Evolutionary conservation across 2,329 filamentous ascomycete genomes (phyloP).

Genomic region (Boeremia lycopersici): DNA sequence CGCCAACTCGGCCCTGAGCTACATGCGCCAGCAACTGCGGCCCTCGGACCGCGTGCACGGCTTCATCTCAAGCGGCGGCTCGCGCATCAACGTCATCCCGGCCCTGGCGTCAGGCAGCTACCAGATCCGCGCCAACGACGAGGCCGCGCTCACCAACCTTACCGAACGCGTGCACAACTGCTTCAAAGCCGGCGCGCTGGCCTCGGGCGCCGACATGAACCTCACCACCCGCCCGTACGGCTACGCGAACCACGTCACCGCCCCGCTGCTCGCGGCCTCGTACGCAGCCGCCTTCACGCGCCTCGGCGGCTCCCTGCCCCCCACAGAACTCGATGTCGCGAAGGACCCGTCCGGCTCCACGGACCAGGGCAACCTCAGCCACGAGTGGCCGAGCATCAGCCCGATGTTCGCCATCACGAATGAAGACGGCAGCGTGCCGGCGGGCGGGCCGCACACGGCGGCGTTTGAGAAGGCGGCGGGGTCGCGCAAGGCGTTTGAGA

Average conservation of each 20-base stretch:
- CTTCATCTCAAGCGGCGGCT: conserved; percentile 19
- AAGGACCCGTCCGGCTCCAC: conserved; percentile 17
- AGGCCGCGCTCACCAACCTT: conserved; percentile 10
- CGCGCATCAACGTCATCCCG: conserved; percentile 20
- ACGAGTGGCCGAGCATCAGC: conserved; percentile 22
- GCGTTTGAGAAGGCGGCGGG: conserved; percentile 23
- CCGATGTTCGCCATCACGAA: conserved; percentile 25
- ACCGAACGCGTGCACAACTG: conserved; percentile 16
- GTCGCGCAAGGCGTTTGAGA: conserved; percentile 16
- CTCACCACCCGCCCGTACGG: conserved; percentile 20
- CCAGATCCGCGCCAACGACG: conserved; percentile 21
- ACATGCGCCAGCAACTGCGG: conserved; percentile 23
- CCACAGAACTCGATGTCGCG: conserved; percentile 4
- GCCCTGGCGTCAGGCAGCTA: conserved; percentile 7
- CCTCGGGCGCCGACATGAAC: conserved; percentile 17
- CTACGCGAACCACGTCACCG: conserved; percentile 19
- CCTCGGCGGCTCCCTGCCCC: conserved; percentile 1
- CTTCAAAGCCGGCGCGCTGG: conserved; percentile 20
- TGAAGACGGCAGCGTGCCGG: conserved; percentile 17
- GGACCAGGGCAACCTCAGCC: conserved; percentile 25
- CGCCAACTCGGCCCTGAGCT: conserved; percentile 20
- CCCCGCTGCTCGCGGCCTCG: conserved; percentile 16
- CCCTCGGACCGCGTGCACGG: conserved; percentile 23
- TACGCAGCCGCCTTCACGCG: conserved; percentile 10
- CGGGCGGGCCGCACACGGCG: conserved; percentile 20